phyloP scores from a whole-genome alignment of 306 rosid genomes.

The Citrullus amarus region DNA sequence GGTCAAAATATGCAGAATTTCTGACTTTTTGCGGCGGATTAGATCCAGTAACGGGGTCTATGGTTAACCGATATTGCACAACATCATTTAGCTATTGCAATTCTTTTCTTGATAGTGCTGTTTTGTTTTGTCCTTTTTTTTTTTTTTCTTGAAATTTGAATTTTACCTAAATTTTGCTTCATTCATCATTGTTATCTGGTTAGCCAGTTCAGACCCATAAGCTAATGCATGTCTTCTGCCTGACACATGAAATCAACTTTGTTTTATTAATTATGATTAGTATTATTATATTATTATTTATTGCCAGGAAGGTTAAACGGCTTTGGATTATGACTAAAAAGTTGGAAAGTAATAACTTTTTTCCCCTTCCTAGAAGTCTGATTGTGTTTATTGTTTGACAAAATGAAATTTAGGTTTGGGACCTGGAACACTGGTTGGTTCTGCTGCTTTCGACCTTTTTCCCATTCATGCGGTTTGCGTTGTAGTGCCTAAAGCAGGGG shows the following conservation, averaged over 20 bases:
- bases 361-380: neutral
- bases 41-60: no score
- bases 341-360: neutral
- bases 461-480: conserved; percentile 96
- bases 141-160: neutral
- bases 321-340: neutral
- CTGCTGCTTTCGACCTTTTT: conserved; percentile 96
- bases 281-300: no score
- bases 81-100: no score
- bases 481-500: conserved; percentile 77
- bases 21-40: no score
- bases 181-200: neutral
- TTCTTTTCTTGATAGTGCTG: no score
- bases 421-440: conserved; percentile 95
- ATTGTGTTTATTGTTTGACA: conserved; percentile 1
- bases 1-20: no score
- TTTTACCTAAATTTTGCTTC: neutral
- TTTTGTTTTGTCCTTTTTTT: no score
- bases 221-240: neutral
- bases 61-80: no score
- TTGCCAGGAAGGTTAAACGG: neutral
- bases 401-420: conserved; percentile 63
- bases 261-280: neutral
- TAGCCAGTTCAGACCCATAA: neutral
- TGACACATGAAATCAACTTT: neutral